phyloP scores from a whole-genome alignment of 257 asterid species.

The Vinca minor region DNA sequence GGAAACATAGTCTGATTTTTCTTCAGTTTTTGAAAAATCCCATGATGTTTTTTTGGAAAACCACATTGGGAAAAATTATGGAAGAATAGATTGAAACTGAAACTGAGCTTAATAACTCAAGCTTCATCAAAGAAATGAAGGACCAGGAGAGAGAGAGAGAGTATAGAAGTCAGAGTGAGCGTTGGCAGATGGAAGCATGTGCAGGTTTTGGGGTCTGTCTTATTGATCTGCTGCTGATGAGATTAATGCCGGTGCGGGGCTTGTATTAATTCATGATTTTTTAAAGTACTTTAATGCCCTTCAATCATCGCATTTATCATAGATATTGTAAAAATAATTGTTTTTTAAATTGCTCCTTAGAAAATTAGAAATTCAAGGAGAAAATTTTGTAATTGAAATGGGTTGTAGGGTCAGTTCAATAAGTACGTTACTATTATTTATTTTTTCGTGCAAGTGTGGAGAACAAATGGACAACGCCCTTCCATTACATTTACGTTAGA shows the following conservation, averaged over 20 bases:
- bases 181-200: conserved; percentile 22
- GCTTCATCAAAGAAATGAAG: conserved; percentile 1
- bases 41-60: conserved; percentile 19
- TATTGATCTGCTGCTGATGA: conserved; percentile 10
- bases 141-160: neutral
- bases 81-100: too few species aligned
- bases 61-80: neutral
- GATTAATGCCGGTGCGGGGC: conserved; percentile 4
- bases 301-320: conserved; percentile 14
- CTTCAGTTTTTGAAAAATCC: conserved; percentile 15
- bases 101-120: too few species aligned
- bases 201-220: conserved; percentile 15
- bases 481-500: too few species aligned
- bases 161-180: too few species aligned
- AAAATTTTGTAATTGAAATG: too few species aligned
- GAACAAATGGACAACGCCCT: too few species aligned
- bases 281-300: conserved; percentile 1
- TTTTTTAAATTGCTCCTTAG: too few species aligned
- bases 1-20: conserved; percentile 14
- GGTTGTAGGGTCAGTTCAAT: too few species aligned
- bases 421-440: too few species aligned
- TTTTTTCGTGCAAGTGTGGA: too few species aligned
- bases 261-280: conserved; percentile 1
- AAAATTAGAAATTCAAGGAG: too few species aligned
- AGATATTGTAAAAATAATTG: too few species aligned